Conservation (phyloP, 768 basidiomycete genomes). For the Tulasnella sp. region DNA sequence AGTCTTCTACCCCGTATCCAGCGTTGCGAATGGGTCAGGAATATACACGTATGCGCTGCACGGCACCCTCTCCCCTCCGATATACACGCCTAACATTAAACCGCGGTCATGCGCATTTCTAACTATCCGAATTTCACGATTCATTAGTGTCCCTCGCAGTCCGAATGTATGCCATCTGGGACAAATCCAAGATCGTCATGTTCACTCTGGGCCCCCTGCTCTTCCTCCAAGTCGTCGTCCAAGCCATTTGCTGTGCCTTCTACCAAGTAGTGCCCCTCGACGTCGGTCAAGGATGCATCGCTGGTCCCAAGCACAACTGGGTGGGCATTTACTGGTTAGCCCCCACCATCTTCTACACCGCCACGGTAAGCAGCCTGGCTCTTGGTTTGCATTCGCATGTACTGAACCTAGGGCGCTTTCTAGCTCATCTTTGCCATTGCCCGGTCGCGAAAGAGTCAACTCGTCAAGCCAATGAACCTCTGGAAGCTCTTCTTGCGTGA, state of each 20-base stretch:
- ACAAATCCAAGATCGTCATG: slow-evolving; percentile 56
- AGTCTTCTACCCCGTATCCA: not conserved
- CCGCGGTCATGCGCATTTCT: not conserved
- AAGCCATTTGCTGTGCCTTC: slow-evolving; percentile 73
- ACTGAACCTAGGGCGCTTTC: not conserved
- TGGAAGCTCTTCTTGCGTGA: slow-evolving; percentile 92
- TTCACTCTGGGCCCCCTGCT: slow-evolving; percentile 55
- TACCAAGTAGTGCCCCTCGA: slow-evolving; percentile 67
- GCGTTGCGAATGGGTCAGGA: not conserved
- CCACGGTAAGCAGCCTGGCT: slow-evolving; percentile 50
- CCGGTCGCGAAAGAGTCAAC: slow-evolving; percentile 57
- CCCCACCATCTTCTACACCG: slow-evolving; percentile 67
- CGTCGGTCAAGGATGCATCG: slow-evolving; percentile 80
- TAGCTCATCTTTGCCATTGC: slow-evolving; percentile 59
- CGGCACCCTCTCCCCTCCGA: not conserved
- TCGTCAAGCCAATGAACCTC: slow-evolving; percentile 54
- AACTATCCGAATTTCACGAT: not conserved
- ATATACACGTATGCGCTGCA: not conserved
- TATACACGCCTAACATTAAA: not conserved
- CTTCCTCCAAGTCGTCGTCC: slow-evolving; percentile 65
- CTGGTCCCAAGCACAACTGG: slow-evolving; percentile 75
- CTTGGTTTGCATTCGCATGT: too few relatives aligned
- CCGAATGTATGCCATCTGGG: slow-evolving; percentile 75
- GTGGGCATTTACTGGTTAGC: slow-evolving; percentile 83
- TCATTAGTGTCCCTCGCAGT: slow-evolving; percentile 63